These are phyloP conservation scores for Citrus hindsii DNA, from an alignment of 345 rosid genomes.

Conservation along the genomic window DNA sequence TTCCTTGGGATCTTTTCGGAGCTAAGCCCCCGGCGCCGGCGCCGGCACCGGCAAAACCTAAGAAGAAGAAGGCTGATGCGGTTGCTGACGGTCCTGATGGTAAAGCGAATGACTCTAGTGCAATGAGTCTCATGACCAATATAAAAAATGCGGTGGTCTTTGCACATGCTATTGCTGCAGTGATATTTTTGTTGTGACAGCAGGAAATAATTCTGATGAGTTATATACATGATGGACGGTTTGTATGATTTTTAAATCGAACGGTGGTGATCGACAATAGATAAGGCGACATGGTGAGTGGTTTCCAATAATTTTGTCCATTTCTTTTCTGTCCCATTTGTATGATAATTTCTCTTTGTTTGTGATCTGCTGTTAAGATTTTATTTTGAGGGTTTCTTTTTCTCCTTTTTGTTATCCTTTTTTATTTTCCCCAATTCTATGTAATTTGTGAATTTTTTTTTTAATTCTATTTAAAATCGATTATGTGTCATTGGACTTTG, in stretches of 20 bases:
- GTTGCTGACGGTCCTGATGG: constrained; percentile 20
- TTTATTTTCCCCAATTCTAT: not conserved
- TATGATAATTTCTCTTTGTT: constrained; percentile 8
- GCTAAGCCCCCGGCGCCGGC: constrained; percentile 48
- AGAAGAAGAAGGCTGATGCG: constrained; percentile 22
- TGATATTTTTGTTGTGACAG: constrained; percentile 13
- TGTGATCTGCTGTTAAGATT: constrained; percentile 4
- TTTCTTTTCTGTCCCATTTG: constrained; percentile 3
- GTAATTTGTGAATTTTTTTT: constrained; percentile 3
- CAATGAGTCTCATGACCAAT: not conserved
- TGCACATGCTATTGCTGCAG: constrained; percentile 6
- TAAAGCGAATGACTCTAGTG: constrained; percentile 22
- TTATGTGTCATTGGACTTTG: not conserved
- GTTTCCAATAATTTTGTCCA: constrained; percentile 7
- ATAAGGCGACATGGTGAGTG: constrained; percentile 6
- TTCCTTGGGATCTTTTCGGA: constrained; percentile 39
- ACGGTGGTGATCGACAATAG: not conserved
- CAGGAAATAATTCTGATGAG: not conserved
- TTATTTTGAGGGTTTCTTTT: not conserved
- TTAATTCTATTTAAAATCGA: not conserved
- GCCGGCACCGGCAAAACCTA: constrained; percentile 34
- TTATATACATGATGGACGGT: not conserved
- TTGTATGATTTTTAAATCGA: constrained; percentile 6
- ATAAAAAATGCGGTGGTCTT: not conserved
- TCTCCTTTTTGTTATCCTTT: no score